Percentiles rank a stretch among this genome's conserved stretches.
Conservation (phyloP, 2,329 filamentous ascomycete species). For the Ceratocystis cubensis region DNA sequence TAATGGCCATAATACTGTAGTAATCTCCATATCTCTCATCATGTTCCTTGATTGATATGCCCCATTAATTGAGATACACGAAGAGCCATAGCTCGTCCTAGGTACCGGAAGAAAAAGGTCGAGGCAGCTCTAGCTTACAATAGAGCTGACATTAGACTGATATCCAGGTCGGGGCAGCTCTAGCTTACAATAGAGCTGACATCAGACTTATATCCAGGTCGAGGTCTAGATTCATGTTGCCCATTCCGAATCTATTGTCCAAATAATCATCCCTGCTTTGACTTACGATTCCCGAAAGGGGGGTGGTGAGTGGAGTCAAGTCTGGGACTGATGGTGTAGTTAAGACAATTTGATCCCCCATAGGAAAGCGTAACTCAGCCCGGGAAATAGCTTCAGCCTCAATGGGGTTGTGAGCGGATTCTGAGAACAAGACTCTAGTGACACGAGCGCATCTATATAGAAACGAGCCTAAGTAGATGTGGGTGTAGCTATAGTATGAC, state of each 20-base stretch:
- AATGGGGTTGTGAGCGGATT: not conserved
- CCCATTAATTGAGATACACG: too few relatives aligned
- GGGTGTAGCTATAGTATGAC: conserved; percentile 6
- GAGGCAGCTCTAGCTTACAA: not conserved
- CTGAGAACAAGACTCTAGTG: not conserved
- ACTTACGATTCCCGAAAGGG: not conserved
- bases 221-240: not conserved
- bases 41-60: too few relatives aligned
- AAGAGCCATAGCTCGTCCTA: too few relatives aligned
- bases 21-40: too few relatives aligned
- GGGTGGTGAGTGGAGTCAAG: not conserved
- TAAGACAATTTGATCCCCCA: conserved; percentile 4
- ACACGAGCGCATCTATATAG: conserved; percentile 1
- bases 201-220: not conserved
- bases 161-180: not conserved
- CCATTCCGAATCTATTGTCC: not conserved
- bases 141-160: not conserved
- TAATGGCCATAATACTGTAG: too few relatives aligned
- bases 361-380: not conserved
- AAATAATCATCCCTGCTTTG: too few relatives aligned
- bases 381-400: conserved; percentile 3
- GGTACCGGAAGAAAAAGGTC: too few relatives aligned
- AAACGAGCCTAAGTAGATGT: conserved; percentile 12
- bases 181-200: not conserved
- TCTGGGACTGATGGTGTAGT: not conserved